A percentile compares a stretch with the other conserved stretches of the same genome.
phyloP scores from a whole-genome alignment of 208 protist species.

The Trypanosoma avium region DNA sequence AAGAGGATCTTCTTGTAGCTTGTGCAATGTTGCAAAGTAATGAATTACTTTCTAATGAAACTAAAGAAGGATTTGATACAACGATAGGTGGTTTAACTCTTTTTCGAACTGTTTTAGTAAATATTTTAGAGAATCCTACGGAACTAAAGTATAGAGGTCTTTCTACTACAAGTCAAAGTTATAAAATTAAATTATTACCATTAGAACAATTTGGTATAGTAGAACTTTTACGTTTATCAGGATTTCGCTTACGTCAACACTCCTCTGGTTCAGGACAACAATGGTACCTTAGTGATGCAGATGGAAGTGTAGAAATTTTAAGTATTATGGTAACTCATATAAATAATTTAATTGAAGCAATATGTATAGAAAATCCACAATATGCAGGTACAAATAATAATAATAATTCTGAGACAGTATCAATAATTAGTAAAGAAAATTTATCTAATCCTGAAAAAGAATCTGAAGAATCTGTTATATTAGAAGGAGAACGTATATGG shows the following conservation, averaged over 20 bases:
- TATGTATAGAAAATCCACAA: background rate
- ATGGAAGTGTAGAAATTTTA: slow-evolving; percentile 50
- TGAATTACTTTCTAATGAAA: slow-evolving; percentile 40
- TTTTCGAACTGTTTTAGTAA: slow-evolving; percentile 43
- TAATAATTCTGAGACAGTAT: background rate
- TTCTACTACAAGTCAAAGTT: slow-evolving; percentile 56
- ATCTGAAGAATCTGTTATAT: too few species aligned
- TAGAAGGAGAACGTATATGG: slow-evolving; percentile 7
- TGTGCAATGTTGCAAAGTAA: slow-evolving; percentile 72
- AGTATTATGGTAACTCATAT: slow-evolving; percentile 38
- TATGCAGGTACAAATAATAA: slow-evolving; percentile 19
- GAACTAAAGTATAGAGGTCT: slow-evolving; percentile 58
- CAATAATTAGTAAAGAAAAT: background rate
- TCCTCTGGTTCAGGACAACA: slow-evolving; percentile 35
- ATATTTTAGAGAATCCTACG: slow-evolving; percentile 56
- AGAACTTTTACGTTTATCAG: slow-evolving; percentile 56
- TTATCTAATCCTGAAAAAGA: too few species aligned
- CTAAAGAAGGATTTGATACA: slow-evolving; percentile 35
- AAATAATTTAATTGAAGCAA: slow-evolving; percentile 32
- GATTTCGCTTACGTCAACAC: slow-evolving; percentile 57
- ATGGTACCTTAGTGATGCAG: slow-evolving; percentile 63
- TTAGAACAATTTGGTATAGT: slow-evolving; percentile 61
- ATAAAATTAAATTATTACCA: slow-evolving; percentile 57
- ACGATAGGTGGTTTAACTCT: slow-evolving; percentile 43
- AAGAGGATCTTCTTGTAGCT: slow-evolving; percentile 60